Evolutionary conservation across 2,329 filamentous ascomycete genomes (phyloP).

Genomic region (Chaetomiaceae sp.): DNA sequence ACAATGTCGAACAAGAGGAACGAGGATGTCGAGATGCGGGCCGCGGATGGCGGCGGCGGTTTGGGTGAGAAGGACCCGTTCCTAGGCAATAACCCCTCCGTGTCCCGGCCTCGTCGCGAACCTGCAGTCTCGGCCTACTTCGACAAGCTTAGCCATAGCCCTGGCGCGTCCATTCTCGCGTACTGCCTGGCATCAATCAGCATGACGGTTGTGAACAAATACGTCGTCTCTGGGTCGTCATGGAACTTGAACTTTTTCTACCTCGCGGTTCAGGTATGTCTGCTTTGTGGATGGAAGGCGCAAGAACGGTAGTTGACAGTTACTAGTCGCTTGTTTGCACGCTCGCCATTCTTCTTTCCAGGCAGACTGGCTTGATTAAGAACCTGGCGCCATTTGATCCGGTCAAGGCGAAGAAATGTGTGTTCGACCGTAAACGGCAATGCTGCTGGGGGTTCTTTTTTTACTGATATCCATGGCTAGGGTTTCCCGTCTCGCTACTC

Average conservation of each 20-base stretch:
- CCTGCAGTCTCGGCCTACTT: conserved; percentile 36
- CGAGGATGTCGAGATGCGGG: conserved; percentile 69
- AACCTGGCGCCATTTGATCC: conserved; percentile 77
- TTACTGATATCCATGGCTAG: conserved; percentile 41
- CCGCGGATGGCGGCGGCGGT: conserved; percentile 54
- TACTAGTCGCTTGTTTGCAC: conserved; percentile 83
- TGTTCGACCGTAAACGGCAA: conserved; percentile 36
- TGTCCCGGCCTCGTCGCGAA: conserved; percentile 29
- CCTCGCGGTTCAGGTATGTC: conserved; percentile 81
- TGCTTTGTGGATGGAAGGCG: background rate
- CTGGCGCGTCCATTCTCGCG: conserved; percentile 72
- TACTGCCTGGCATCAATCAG: conserved; percentile 97
- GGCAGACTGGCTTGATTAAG: conserved; percentile 74
- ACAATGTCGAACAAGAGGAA: conserved; percentile 88
- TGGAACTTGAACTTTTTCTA: conserved; percentile 99
- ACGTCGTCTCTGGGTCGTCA: conserved; percentile 81
- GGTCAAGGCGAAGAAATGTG: conserved; percentile 91
- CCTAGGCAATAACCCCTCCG: conserved; percentile 41
- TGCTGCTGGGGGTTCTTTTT: too few relatives aligned
- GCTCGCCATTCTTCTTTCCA: conserved; percentile 75
- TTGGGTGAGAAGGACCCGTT: conserved; percentile 52
- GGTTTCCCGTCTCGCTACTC: conserved; percentile 94
- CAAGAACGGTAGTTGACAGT: background rate
- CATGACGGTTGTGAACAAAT: conserved; percentile 99
- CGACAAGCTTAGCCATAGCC: conserved; percentile 65